Evolutionary conservation across 2,329 filamentous ascomycete genomes (phyloP), one percentile per base, ranked within the genome.

Genomic region (Botrytis hyacinthi): DNA sequence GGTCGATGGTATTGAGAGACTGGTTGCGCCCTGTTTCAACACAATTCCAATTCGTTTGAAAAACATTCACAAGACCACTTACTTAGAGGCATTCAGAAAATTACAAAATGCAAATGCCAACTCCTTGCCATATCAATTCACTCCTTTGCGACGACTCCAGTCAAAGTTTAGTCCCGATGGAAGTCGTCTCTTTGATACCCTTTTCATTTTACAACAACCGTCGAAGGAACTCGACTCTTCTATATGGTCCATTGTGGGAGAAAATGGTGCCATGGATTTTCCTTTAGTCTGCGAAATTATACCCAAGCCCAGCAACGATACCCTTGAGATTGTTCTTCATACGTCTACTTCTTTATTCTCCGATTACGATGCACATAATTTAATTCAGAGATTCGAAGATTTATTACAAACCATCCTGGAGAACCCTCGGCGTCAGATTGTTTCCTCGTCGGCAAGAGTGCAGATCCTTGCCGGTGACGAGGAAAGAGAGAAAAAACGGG

Each of bases 21-120:
- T 97, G 9, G 88, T 97, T n/a, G 94, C 93, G 0, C 95, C 95
- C 0, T 97, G 94, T 80, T 97, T 98, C 85, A 98, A 97, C 80
- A 97, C 95, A 0, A 83, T 97, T 20, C 94, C 95, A 0, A 80
- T 94, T 2, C 88, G 93, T 40, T 82, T 92, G 40, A 87, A 87
- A 73, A 80, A 83, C 3, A 85, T 93, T 3, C 91, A 94, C 70
- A 81, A 82, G 0, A 80, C 79, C 42, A 77, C 78, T 20, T 80
- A 80, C 57, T 72, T 81, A 1, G 80, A 81, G 73, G 78, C 79
- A 22, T 81, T 80, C 62, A 75, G 80, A 59, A 76, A 76, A 22
- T 65, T 81, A 3, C 80, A 82, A 71, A 60, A 63, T 5, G 71
- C 89, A 40, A 94, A 93, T 78, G 83, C 88, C 0, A 85, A 90